Percentiles rank a stretch among this genome's conserved stretches.
Evolutionary conservation across 305 asterid species (phyloP).

Genomic region (Euphrasia arctica): DNA sequence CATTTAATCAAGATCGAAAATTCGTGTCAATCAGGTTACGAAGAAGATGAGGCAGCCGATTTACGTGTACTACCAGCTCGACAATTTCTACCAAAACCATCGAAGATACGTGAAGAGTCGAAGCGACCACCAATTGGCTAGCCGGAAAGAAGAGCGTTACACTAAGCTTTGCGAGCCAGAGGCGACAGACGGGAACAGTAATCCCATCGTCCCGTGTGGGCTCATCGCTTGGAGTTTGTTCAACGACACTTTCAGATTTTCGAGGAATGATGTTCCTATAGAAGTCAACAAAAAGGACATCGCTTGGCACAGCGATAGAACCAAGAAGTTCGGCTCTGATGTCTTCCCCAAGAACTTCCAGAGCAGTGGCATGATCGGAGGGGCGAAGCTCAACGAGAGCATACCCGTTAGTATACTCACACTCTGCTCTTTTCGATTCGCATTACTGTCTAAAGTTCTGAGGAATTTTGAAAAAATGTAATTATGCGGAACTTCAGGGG

Average conservation of each 20-base stretch:
- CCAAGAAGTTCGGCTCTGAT: conserved; percentile 52
- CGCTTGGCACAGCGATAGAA: conserved; percentile 69
- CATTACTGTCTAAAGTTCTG: not conserved
- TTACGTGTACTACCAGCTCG: conserved; percentile 69
- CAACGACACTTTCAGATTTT: conserved; percentile 62
- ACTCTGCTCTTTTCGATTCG: not conserved
- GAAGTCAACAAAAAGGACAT: conserved; percentile 59
- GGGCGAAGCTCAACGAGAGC: conserved; percentile 54
- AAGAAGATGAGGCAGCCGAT: conserved; percentile 74
- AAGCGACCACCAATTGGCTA: conserved; percentile 65
- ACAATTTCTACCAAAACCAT: conserved; percentile 73
- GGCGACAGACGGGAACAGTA: conserved; percentile 22
- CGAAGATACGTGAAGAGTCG: conserved; percentile 83
- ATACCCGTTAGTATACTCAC: conserved; percentile 49
- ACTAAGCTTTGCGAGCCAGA: conserved; percentile 44
- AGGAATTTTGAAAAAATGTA: not conserved
- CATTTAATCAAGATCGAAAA: not conserved
- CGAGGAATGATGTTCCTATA: conserved; percentile 29
- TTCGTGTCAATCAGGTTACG: conserved; percentile 39
- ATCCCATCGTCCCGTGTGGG: conserved; percentile 81
- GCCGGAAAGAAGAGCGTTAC: conserved; percentile 30
- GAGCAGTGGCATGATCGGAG: conserved; percentile 57
- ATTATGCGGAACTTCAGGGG: not conserved
- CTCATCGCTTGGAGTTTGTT: conserved; percentile 91
- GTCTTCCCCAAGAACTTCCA: conserved; percentile 87